Percentiles rank a stretch among this genome's conserved stretches.
Evolutionary conservation across 2,329 filamentous ascomycete genomes (phyloP).

Genomic region (Diaporthe humulicola): DNA sequence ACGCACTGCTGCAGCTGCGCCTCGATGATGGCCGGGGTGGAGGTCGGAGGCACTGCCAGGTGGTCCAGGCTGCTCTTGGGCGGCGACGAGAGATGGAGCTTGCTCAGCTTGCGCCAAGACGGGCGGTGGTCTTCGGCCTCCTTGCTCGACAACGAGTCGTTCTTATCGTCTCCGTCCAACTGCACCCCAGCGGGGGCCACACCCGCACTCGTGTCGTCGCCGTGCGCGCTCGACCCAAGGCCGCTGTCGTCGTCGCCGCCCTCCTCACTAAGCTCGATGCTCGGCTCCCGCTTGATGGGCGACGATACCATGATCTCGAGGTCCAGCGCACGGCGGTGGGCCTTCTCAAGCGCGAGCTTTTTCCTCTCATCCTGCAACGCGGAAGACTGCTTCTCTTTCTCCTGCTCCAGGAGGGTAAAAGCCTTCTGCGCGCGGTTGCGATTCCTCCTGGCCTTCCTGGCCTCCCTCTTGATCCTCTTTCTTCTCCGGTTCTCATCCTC

Average conservation of each 20-base stretch:
- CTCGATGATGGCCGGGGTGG: neutral
- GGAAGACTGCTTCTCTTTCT: neutral
- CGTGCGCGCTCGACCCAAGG: neutral
- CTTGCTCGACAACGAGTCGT: slow-evolving; percentile 16
- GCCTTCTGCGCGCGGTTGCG: neutral
- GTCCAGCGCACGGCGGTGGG: slow-evolving; percentile 34
- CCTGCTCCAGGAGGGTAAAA: neutral
- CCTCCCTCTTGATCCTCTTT: slow-evolving; percentile 2
- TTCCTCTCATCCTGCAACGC: slow-evolving; percentile 29
- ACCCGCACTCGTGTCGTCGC: neutral
- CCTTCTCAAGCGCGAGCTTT: slow-evolving; percentile 28
- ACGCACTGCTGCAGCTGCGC: slow-evolving; percentile 12
- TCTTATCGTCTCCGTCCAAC: slow-evolving; percentile 23
- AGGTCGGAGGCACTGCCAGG: neutral
- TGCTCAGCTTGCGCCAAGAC: slow-evolving; percentile 18
- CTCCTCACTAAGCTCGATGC: neutral
- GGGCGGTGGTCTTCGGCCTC: slow-evolving; percentile 6
- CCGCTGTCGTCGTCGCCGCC: slow-evolving; percentile 9
- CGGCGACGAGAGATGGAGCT: slow-evolving; percentile 8
- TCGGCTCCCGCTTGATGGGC: slow-evolving; percentile 11
- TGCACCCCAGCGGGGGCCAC: neutral
- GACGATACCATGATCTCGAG: slow-evolving; percentile 36
- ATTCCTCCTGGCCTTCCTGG: neutral
- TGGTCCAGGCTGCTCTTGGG: neutral
- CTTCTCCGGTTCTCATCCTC: neutral